Evolutionary conservation across 2,329 filamentous ascomycete species (phyloP).

Genomic region (Aspergillaceae sp.): DNA sequence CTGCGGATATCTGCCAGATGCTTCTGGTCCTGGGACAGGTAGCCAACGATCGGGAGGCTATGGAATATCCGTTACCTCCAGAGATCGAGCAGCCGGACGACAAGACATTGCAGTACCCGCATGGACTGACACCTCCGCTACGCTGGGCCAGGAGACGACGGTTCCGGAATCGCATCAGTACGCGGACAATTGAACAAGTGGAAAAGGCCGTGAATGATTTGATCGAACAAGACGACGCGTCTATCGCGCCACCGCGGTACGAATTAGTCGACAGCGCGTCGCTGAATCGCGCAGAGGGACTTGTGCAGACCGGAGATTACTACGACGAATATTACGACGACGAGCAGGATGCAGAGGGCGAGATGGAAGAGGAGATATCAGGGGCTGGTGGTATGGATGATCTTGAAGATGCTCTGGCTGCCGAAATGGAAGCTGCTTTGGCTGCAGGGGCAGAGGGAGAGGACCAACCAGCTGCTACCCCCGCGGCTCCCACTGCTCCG

Average conservation of each 20-base stretch:
- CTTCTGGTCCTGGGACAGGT: constrained; percentile 66
- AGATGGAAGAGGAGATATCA: constrained; percentile 38
- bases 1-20: constrained; percentile 83
- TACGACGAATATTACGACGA: constrained; percentile 38
- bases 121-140: constrained; percentile 82
- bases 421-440: constrained; percentile 37
- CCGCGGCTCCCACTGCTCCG: constrained; percentile 13
- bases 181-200: constrained; percentile 76
- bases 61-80: constrained; percentile 57
- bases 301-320: constrained; percentile 37
- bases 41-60: constrained; percentile 56
- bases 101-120: constrained; percentile 64
- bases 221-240: constrained; percentile 58
- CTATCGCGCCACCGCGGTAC: constrained; percentile 49
- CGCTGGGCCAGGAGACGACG: constrained; percentile 73
- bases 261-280: constrained; percentile 54
- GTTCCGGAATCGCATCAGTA: constrained; percentile 73
- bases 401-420: constrained; percentile 35
- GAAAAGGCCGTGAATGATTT: constrained; percentile 70
- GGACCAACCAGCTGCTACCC: constrained; percentile 6
- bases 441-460: constrained; percentile 29
- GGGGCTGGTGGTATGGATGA: constrained; percentile 25
- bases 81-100: constrained; percentile 53
- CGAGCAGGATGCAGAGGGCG: constrained; percentile 43
- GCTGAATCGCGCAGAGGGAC: constrained; percentile 36